Base-by-base conservation (phyloP, 2,329 filamentous ascomycete species). In the Fusarium sp. region DNA sequence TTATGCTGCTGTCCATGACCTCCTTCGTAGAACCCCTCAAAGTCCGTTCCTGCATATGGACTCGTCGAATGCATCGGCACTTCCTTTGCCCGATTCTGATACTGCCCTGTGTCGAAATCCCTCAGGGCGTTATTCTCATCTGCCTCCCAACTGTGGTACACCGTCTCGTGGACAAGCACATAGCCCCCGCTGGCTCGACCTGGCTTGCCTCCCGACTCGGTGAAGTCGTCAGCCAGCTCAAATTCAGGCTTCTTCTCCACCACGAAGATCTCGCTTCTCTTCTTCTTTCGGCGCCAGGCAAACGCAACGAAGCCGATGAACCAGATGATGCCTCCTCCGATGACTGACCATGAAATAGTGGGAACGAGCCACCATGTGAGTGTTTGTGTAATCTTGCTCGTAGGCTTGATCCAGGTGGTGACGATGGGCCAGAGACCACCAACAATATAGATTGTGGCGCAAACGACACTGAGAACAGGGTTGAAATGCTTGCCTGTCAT, bases 151-250 rank as follows among this genome's bases (percentile, higher is more conserved):
- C 75, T 76, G 13, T 79, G 60, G 54, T 77, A 80, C 0, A 80
- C 77, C 6, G 77, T 80, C 68, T 80, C 78, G n/a, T 79, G 78
- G 7, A 79, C 72, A 25, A 79, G 73, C 3, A 80, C 73, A 27
- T 79, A 74, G 0, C 77, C 77, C 7, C 69, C 72, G 5, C 54
- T 64, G 6, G 67, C 68, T 6, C 71, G 58, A 2, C 62, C 64
- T 1, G 62, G 65, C 31, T 69, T 72, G 10, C 70, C 71, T 18
- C 55, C 69, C 3, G 58, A 56, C 7, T 61, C 49, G 3, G 64
- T 64, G 10, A 54, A 50, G 14, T 63, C 67, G 23, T 72, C 65
- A 4, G 74, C 77, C 23, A 61, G 65, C 63, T 79, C 78, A 44
- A 79, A 80, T 40, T 78, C 77, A 0, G 77, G 78, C 49, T 75